A percentile compares a stretch with the other conserved stretches of the same genome.
These are phyloP conservation scores for Penicillium brevicompactum DNA, from an alignment of 2,329 filamentous ascomycete species.

Conservation along the genomic window DNA sequence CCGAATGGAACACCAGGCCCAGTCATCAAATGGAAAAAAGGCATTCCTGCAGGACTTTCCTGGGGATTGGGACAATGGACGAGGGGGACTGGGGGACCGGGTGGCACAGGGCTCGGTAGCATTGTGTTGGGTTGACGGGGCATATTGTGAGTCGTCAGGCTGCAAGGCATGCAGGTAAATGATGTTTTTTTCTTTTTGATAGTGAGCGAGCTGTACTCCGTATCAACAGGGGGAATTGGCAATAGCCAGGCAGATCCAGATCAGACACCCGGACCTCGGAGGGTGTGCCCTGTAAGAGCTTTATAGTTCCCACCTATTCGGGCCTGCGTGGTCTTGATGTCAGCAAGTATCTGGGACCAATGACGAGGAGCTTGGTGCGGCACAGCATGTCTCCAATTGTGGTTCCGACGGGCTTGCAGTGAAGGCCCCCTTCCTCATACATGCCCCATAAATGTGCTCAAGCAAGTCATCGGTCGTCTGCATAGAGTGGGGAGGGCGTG, in stretches of 20 bases:
- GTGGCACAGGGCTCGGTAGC: slow-evolving; percentile 25
- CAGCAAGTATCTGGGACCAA: slow-evolving; percentile 24
- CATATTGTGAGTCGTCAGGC: slow-evolving; percentile 25
- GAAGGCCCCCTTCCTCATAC: slow-evolving; percentile 8
- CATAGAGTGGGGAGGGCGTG: slow-evolving; percentile 18
- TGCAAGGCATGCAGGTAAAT: slow-evolving; percentile 24
- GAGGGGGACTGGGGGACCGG: background rate
- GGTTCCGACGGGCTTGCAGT: slow-evolving; percentile 17
- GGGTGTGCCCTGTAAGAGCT: slow-evolving; percentile 12
- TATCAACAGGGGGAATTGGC: background rate
- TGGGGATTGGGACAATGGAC: background rate
- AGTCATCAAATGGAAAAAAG: background rate
- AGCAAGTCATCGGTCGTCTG: slow-evolving; percentile 24
- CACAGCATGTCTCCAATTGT: slow-evolving; percentile 10
- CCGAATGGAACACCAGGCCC: background rate
- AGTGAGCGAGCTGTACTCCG: background rate
- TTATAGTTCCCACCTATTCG: slow-evolving; percentile 3
- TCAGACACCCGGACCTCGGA: slow-evolving; percentile 9
- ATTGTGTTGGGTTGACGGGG: slow-evolving; percentile 19
- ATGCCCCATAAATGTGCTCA: slow-evolving; percentile 9
- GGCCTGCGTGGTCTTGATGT: slow-evolving; percentile 14
- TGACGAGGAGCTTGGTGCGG: slow-evolving; percentile 11
- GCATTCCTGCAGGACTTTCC: background rate
- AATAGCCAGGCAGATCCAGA: slow-evolving; percentile 4
- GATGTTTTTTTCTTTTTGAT: background rate